These are phyloP conservation scores for Trichoderma lentiforme DNA, from an alignment of 2,329 filamentous ascomycete genomes.

Conservation along the genomic window DNA sequence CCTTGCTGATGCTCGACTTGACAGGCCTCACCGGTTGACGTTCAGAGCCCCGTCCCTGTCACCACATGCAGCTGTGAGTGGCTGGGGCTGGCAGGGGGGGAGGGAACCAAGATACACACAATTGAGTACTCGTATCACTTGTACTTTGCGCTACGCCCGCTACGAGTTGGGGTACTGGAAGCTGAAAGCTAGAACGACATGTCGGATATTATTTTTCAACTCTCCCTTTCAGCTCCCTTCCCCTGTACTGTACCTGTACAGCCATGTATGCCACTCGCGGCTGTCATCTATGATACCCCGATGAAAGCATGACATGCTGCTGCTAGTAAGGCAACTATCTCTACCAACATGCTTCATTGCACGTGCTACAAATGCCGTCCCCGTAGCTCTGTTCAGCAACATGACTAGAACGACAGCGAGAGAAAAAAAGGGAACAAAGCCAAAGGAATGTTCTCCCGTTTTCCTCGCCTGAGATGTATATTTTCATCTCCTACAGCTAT, in stretches of 20 bases:
- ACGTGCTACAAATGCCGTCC: background rate
- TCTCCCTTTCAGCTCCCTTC: background rate
- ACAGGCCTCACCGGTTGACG: conserved; percentile 17
- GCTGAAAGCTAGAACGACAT: conserved; percentile 1
- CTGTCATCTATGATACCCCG: background rate
- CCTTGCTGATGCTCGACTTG: conserved; percentile 8
- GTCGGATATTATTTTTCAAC: background rate
- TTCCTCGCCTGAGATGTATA: background rate
- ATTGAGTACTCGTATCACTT: background rate
- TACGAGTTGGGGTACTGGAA: background rate
- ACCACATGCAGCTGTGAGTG: background rate
- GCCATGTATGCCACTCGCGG: background rate
- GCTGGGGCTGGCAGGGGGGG: background rate
- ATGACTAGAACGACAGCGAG: background rate
- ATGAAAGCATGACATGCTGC: conserved; percentile 4
- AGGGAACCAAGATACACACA: background rate
- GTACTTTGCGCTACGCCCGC: background rate
- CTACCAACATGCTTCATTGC: background rate
- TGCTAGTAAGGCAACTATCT: background rate
- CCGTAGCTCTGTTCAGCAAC: background rate
- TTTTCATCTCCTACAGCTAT: background rate
- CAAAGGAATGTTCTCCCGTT: background rate
- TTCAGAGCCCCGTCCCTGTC: conserved; percentile 17
- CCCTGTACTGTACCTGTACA: background rate
- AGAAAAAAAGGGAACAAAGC: background rate